Conservation (phyloP, 306 rosid genomes). For the Potentilla sterilis region DNA sequence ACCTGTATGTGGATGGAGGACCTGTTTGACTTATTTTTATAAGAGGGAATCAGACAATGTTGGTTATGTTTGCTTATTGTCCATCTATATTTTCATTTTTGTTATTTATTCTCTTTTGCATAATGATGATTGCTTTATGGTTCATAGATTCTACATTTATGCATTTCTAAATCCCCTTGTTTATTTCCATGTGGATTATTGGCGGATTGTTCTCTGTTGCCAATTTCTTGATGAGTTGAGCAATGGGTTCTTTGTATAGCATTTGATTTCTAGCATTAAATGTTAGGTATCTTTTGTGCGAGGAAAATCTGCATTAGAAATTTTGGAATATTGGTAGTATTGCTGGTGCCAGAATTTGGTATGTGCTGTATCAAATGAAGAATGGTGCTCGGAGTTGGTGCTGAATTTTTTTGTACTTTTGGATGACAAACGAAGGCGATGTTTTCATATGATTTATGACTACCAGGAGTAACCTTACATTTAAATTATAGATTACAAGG, state of each 20-base stretch:
- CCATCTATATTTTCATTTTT: not conserved
- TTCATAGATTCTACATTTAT: not conserved
- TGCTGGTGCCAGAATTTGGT: not conserved
- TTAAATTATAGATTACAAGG: not conserved
- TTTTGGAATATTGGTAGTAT: not conserved
- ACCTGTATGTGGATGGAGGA: conserved; percentile 27
- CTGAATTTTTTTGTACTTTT: not conserved
- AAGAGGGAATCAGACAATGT: conserved; percentile 20
- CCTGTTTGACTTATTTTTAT: conserved; percentile 11
- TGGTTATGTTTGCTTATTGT: not conserved
- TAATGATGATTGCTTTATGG: not conserved
- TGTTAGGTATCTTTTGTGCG: no score
- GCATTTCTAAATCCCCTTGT: not conserved
- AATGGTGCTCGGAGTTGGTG: not conserved
- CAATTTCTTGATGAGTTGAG: not conserved
- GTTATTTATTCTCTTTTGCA: not conserved
- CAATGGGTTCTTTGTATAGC: not conserved
- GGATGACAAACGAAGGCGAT: not conserved
- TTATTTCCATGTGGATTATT: not conserved
- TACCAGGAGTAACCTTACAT: not conserved
- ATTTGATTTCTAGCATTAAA: not conserved
- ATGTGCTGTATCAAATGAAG: not conserved
- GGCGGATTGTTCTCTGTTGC: not conserved
- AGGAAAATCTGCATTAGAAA: not conserved
- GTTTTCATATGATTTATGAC: not conserved